phyloP scores from a whole-genome alignment of 129 eudicot species.

The Saposhnikovia divaricata region DNA sequence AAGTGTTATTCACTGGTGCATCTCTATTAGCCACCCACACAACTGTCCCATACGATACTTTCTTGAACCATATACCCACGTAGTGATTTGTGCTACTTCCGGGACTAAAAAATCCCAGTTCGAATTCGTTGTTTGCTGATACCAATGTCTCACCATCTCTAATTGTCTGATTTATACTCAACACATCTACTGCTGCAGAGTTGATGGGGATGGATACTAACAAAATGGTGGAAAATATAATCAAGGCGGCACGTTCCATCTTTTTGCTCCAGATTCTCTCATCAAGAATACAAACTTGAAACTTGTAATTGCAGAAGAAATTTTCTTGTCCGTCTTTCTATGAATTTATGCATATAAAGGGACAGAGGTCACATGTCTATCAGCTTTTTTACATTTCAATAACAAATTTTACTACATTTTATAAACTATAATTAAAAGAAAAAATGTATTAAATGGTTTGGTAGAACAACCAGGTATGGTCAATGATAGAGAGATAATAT shows the following conservation, averaged over 20 bases:
- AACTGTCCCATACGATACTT: background rate
- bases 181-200: background rate
- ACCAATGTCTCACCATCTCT: background rate
- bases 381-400: background rate
- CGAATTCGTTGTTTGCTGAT: constrained; percentile 18
- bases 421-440: too few relatives aligned
- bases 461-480: background rate
- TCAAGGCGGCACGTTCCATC: background rate
- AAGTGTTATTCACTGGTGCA: background rate
- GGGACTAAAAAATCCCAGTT: constrained; percentile 5
- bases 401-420: background rate
- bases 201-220: background rate
- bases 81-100: background rate
- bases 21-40: constrained; percentile 9
- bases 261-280: background rate
- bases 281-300: background rate
- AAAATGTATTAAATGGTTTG: background rate
- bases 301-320: too few relatives aligned
- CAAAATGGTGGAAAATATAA: background rate
- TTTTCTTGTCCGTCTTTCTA: too few relatives aligned
- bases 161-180: background rate
- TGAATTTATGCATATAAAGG: background rate
- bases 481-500: background rate
- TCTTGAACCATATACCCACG: background rate
- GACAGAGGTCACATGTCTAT: background rate